phyloP scores from a whole-genome alignment of 2,329 filamentous ascomycete species.

The Xylariaceae sp. region DNA sequence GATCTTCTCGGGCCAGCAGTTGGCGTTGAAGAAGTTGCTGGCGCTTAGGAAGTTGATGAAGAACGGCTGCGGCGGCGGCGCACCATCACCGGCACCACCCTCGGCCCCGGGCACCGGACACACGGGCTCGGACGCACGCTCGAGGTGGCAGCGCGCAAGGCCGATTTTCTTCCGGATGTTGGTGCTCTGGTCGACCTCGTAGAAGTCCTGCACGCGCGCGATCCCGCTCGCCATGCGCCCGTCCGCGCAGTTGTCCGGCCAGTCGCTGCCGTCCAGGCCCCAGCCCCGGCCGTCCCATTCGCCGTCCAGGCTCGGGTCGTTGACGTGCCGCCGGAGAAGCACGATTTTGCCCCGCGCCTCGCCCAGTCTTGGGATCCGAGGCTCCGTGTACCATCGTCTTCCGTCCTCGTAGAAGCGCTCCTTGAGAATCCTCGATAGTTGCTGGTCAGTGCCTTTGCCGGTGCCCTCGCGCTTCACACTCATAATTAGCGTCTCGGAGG shows the following conservation, averaged over 20 bases:
- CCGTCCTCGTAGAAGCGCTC: conserved; percentile 67
- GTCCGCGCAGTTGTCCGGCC: conserved; percentile 89
- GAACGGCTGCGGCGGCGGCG: conserved; percentile 57
- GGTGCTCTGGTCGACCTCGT: conserved; percentile 75
- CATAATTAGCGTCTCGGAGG: conserved; percentile 81
- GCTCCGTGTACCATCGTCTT: conserved; percentile 74
- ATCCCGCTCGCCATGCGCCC: conserved; percentile 69
- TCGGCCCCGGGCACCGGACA: conserved; percentile 48
- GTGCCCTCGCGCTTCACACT: conserved; percentile 90
- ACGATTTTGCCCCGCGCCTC: conserved; percentile 82
- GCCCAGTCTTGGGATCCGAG: conserved; percentile 75
- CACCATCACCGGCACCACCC: conserved; percentile 1
- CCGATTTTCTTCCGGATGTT: conserved; percentile 82
- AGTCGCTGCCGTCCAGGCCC: conserved; percentile 65
- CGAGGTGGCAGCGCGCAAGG: conserved; percentile 74
- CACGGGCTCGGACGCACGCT: conserved; percentile 63
- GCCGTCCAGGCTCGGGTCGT: conserved; percentile 58
- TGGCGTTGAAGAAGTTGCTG: conserved; percentile 90
- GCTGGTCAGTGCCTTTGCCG: conserved; percentile 76
- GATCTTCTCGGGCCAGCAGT: conserved; percentile 92
- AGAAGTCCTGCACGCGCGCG: conserved; percentile 92
- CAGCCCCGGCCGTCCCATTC: conserved; percentile 56
- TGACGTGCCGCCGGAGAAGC: conserved; percentile 76
- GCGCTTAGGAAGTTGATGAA: conserved; percentile 90
- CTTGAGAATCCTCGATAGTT: conserved; percentile 74